Evolutionary conservation across 2,329 filamentous ascomycete genomes (phyloP).

Genomic region (Xylaria sp.): DNA sequence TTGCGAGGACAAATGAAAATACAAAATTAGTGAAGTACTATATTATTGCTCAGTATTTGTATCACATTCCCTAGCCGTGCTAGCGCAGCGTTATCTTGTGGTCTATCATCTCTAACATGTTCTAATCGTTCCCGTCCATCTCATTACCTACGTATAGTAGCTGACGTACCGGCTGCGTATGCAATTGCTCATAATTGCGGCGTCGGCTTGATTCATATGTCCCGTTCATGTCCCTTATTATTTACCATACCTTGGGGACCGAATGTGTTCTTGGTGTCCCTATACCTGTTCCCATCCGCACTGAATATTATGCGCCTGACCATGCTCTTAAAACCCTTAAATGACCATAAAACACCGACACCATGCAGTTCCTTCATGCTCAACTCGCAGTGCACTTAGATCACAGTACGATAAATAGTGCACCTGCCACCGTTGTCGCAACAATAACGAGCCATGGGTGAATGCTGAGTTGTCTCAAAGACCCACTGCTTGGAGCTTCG

Average conservation of each 20-base stretch:
- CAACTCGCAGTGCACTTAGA: not conserved
- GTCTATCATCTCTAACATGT: constrained; percentile 24
- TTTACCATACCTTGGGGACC: not conserved
- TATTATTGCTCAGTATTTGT: constrained; percentile 18
- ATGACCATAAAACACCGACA: constrained; percentile 17
- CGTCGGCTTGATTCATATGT: not conserved
- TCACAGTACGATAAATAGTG: constrained; percentile 28
- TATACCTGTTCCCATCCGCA: constrained; percentile 9
- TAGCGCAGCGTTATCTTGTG: constrained; percentile 1
- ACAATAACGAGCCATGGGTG: constrained; percentile 21
- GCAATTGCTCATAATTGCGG: not conserved
- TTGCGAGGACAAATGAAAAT: not conserved
- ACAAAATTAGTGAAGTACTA: not conserved
- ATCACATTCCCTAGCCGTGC: constrained; percentile 1
- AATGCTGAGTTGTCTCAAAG: not conserved
- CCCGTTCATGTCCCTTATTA: not conserved
- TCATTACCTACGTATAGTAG: too few species aligned
- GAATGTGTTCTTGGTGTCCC: constrained; percentile 6
- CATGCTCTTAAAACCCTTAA: constrained; percentile 7
- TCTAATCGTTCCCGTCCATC: constrained; percentile 2
- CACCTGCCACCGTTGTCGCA: constrained; percentile 14
- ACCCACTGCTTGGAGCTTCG: constrained; percentile 33
- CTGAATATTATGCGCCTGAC: constrained; percentile 1
- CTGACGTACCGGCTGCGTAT: not conserved
- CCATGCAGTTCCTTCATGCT: constrained; percentile 6